A percentile compares a stretch with the other conserved stretches of the same genome.
Conservation (phyloP, 78 protist genomes). For the Polysphondylium violaceum region DNA sequence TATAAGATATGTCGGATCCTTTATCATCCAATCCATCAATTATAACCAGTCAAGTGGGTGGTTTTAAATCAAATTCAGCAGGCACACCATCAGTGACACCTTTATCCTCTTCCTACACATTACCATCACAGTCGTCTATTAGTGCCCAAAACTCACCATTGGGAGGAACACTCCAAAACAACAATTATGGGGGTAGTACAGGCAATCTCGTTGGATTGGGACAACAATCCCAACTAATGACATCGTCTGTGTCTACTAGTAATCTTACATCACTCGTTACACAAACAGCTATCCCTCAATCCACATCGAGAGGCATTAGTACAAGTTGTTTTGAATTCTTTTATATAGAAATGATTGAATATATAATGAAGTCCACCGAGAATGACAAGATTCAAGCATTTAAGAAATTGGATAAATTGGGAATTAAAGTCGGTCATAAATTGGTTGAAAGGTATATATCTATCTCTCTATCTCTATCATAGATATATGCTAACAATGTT, state of each 20-base stretch:
- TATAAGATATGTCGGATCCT: constrained; percentile 6
- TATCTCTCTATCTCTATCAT: background rate
- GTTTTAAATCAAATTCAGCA: constrained; percentile 3
- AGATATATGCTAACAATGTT: background rate
- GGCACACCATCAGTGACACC: constrained; percentile 28
- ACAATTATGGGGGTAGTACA: no score
- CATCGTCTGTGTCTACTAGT: background rate
- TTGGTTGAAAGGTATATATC: constrained; percentile 43
- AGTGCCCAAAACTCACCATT: constrained; percentile 42
- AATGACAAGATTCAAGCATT: constrained; percentile 36
- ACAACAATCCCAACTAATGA: background rate
- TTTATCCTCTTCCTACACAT: background rate
- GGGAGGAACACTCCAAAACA: background rate
- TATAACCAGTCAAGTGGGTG: constrained; percentile 7
- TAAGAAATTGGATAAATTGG: constrained; percentile 58
- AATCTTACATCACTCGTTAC: background rate
- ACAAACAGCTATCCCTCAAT: background rate
- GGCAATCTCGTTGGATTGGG: background rate
- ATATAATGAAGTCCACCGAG: constrained; percentile 27
- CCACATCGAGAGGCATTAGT: background rate
- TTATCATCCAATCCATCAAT: constrained; percentile 10
- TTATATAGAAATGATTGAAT: constrained; percentile 72
- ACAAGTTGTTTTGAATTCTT: constrained; percentile 66
- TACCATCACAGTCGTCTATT: background rate
- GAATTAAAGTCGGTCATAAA: constrained; percentile 70